These are phyloP conservation scores for Globisporangium polare DNA, from an alignment of 352 stramenopile species.

Conservation along the genomic window DNA sequence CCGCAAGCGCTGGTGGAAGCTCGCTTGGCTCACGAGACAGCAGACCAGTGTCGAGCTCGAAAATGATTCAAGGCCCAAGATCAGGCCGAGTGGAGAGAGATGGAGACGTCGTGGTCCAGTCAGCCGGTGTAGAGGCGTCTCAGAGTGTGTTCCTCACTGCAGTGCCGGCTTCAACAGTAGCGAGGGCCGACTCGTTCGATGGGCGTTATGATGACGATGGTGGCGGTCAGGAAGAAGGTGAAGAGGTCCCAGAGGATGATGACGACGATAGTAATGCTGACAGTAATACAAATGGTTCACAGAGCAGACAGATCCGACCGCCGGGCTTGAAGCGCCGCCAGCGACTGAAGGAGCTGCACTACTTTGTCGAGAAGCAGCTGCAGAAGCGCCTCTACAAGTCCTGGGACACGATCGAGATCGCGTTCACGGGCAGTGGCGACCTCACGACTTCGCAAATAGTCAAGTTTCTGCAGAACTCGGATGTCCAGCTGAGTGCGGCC, in stretches of 20 bases:
- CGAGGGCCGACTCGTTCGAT: background rate
- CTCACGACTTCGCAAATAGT: conserved; percentile 61
- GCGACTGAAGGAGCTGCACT: conserved; percentile 56
- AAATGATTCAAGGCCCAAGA: background rate
- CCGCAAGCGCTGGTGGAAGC: background rate
- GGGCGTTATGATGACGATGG: background rate
- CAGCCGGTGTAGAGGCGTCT: background rate
- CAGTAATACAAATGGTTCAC: background rate
- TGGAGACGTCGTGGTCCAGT: background rate
- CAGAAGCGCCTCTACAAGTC: conserved; percentile 64
- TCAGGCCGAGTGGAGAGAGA: background rate
- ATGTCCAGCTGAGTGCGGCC: conserved; percentile 51
- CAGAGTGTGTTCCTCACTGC: conserved; percentile 20
- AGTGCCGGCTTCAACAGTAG: conserved; percentile 12
- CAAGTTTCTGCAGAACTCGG: conserved; percentile 67
- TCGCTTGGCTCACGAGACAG: background rate
- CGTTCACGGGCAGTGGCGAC: conserved; percentile 59
- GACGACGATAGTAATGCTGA: conserved; percentile 6
- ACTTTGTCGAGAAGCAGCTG: conserved; percentile 59
- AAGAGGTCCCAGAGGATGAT: conserved; percentile 20
- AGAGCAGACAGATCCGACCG: background rate
- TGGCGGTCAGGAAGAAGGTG: conserved; percentile 4
- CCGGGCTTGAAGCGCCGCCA: conserved; percentile 50
- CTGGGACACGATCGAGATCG: conserved; percentile 73
- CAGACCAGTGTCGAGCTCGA: background rate